Conservation (phyloP, 116 monocot genomes). For the Posidonia oceanica region DNA sequence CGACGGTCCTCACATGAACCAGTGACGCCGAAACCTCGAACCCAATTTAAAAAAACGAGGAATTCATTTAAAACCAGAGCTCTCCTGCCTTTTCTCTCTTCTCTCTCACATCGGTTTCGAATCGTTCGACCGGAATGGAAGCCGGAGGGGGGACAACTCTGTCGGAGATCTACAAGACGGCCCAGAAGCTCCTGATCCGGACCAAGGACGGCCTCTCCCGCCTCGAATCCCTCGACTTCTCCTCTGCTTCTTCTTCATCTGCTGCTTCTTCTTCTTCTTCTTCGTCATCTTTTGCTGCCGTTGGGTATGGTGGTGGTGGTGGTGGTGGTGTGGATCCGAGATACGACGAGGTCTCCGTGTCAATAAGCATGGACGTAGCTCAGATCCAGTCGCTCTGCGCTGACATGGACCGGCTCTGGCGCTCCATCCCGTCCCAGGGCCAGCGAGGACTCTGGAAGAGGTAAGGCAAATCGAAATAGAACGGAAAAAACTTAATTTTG, state of each 20-base stretch:
- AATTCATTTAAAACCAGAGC: not conserved
- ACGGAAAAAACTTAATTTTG: too few species aligned
- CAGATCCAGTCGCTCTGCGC: constrained; percentile 81
- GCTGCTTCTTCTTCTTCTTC: constrained; percentile 20
- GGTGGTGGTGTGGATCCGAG: constrained; percentile 12
- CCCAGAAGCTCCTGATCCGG: constrained; percentile 55
- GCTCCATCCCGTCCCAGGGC: constrained; percentile 54
- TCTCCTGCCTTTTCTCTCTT: not conserved
- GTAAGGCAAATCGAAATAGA: constrained; percentile 9
- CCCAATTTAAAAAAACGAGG: not conserved
- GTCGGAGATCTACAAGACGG: constrained; percentile 79
- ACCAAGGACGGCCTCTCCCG: constrained; percentile 44
- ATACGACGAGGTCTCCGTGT: constrained; percentile 29
- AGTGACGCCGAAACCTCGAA: too few species aligned
- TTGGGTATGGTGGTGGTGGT: not conserved
- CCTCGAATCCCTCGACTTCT: constrained; percentile 59
- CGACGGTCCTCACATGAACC: too few species aligned
- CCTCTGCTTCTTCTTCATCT: constrained; percentile 22
- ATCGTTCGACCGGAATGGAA: constrained; percentile 1
- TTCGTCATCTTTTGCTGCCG: constrained; percentile 6
- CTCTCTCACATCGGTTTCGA: not conserved
- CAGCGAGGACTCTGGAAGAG: constrained; percentile 96
- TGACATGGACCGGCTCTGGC: constrained; percentile 92
- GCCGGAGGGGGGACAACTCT: constrained; percentile 37
- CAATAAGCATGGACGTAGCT: constrained; percentile 49